A percentile compares a stretch with the other conserved stretches of the same genome.
These are phyloP conservation scores for Vigna reflexopilosa DNA, from an alignment of 306 rosid genomes.

Conservation along the genomic window DNA sequence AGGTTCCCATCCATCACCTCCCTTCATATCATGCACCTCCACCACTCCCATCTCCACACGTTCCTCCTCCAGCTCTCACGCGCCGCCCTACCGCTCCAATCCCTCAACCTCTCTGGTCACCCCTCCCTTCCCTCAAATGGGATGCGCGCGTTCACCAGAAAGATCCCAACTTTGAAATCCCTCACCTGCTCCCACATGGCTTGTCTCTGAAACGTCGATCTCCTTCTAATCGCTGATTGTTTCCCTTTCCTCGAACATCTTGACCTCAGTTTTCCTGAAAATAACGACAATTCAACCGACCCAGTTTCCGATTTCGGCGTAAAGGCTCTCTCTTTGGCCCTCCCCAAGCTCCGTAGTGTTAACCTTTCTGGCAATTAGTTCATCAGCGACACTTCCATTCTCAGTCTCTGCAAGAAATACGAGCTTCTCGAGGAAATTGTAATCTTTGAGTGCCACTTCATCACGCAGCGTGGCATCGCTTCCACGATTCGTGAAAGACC, in stretches of 20 bases:
- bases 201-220: constrained; percentile 35
- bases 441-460: not conserved
- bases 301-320: constrained; percentile 53
- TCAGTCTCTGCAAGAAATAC: constrained; percentile 49
- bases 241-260: constrained; percentile 72
- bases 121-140: constrained; percentile 46
- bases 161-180: constrained; percentile 40
- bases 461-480: constrained; percentile 36
- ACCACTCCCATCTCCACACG: constrained; percentile 26
- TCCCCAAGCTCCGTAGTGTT: constrained; percentile 56
- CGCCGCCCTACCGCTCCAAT: constrained; percentile 44
- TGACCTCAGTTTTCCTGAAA: constrained; percentile 54
- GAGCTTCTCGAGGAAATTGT: constrained; percentile 48
- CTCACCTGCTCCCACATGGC: constrained; percentile 49
- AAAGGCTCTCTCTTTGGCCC: constrained; percentile 35
- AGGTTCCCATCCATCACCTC: constrained; percentile 53
- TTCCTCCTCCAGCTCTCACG: constrained; percentile 49
- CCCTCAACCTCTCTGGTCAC: constrained; percentile 53
- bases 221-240: constrained; percentile 41
- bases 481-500: constrained; percentile 44
- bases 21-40: constrained; percentile 43
- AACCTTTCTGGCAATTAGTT: constrained; percentile 58
- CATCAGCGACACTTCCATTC: constrained; percentile 51
- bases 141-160: constrained; percentile 38
- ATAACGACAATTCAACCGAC: not conserved